phyloP scores from a whole-genome alignment of 179 eudicot genomes.

The Silene vulgaris region DNA sequence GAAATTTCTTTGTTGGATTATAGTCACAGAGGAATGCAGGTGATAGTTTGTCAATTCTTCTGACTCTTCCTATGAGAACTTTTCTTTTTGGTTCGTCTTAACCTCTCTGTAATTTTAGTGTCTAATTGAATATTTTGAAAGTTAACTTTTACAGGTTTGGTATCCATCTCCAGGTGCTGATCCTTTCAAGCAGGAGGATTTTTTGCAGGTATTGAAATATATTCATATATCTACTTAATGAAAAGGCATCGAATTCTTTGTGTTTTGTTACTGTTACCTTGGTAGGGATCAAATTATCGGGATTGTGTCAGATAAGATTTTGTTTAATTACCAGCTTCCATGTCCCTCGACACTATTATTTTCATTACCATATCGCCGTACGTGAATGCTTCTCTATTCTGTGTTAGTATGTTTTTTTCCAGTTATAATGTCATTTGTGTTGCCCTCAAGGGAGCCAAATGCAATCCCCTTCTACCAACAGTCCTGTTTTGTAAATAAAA shows the following conservation, averaged over 20 bases:
- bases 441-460: not conserved
- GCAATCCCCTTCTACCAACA: not conserved
- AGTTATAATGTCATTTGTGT: not conserved
- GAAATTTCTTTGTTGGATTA: slow-evolving; percentile 99
- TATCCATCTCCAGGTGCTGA: slow-evolving; percentile 88
- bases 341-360: not conserved
- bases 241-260: not conserved
- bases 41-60: slow-evolving; percentile 35
- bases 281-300: not conserved
- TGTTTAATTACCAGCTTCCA: not conserved
- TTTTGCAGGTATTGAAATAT: slow-evolving; percentile 70
- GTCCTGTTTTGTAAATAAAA: not conserved
- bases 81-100: not conserved
- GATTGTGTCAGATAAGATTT: not conserved
- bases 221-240: not conserved
- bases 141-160: slow-evolving; percentile 79
- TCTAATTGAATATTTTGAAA: slow-evolving; percentile 35
- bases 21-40: slow-evolving; percentile 99
- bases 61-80: not conserved
- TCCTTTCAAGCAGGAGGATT: slow-evolving; percentile 95
- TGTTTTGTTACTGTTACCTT: not conserved
- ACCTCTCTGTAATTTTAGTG: slow-evolving; percentile 7
- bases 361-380: no score
- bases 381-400: not conserved
- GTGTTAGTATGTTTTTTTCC: not conserved